These are phyloP conservation scores for Candida sithepensis DNA, from an alignment of 805 yeast species.

Conservation along the genomic window DNA sequence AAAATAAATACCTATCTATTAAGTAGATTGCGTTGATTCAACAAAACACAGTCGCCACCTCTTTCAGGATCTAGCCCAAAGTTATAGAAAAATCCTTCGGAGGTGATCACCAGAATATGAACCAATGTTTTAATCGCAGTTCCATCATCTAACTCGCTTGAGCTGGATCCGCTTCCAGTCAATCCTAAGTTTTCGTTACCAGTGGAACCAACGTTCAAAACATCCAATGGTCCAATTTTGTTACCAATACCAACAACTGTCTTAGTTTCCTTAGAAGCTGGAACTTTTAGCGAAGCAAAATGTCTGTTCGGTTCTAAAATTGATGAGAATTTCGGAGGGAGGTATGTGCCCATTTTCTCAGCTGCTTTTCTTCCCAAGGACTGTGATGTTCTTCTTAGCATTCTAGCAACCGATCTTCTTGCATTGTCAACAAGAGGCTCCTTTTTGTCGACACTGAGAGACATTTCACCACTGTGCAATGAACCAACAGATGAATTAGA, in stretches of 20 bases:
- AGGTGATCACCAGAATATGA: constrained; percentile 75
- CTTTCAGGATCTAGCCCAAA: constrained; percentile 82
- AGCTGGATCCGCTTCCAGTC: not conserved
- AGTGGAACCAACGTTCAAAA: not conserved
- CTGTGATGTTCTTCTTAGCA: constrained; percentile 76
- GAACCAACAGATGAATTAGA: constrained; percentile 29
- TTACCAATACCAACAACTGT: constrained; percentile 48
- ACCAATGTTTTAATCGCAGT: constrained; percentile 28
- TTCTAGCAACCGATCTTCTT: constrained; percentile 67
- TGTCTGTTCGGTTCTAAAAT: constrained; percentile 90
- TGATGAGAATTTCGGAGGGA: constrained; percentile 81
- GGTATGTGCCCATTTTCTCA: constrained; percentile 81
- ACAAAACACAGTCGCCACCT: constrained; percentile 90
- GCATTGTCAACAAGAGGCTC: constrained; percentile 73
- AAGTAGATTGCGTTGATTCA: constrained; percentile 47
- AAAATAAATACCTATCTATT: not conserved
- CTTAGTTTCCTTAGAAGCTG: constrained; percentile 40
- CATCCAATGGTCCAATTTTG: constrained; percentile 16
- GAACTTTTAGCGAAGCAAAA: constrained; percentile 69
- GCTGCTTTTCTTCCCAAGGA: constrained; percentile 77
- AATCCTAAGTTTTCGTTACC: not conserved
- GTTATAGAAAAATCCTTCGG: constrained; percentile 82
- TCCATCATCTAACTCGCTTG: constrained; percentile 11
- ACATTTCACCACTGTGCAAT: constrained; percentile 23
- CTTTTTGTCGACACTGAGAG: constrained; percentile 19